Evolutionary conservation across 2,329 filamentous ascomycete species (phyloP), one percentile per base, ranked within the genome.

Genomic region (Fusarium sulawesiense): DNA sequence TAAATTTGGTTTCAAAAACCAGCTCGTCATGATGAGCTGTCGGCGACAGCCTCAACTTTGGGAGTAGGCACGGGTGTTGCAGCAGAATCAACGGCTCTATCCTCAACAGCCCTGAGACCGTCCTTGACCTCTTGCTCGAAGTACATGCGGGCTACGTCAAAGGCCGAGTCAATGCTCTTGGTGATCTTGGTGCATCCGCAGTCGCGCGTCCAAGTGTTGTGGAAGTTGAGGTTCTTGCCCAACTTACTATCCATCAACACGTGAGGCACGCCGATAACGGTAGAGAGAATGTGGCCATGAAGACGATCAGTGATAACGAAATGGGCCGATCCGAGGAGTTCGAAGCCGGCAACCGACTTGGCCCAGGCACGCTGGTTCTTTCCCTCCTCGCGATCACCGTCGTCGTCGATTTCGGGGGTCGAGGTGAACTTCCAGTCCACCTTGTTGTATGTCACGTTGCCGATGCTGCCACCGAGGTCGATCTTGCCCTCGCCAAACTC

Each of bases 211-310:
- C 73, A 75, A 8, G 73, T 75, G 64, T 75, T 75, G 63, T 75
- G 73, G 65, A 75, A 75, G 65, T 75, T 75, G 67, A 75, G 71
- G 67, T 75, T 75, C 73, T 75, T 75, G 48, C 73, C 71, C 60
- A 75, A 64, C 67, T 75, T 75, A 64, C 73, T 75, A 50, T 75
- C 73, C 73, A 75, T 75, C 48, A 75, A 56, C 41, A 75, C 73
- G 30, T 75, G 73, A 20, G 73, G 73, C n/a, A 73, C 71, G 37
- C 73, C 73, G 40, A 75, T 75, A 10, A 75, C 64, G 16, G 73
- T 75, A 6, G 73, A 75, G 16, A 75, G 56, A 53, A 75, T 75
- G 47, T 75, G 73, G 11, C 73, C 73, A 49, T 75, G 73, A 8
- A 75, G 71, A 37, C 73, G 71, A 49, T 75, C 73, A 8, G 73